Evolutionary conservation across 257 asterid species (phyloP), one percentile per base, ranked within the genome.

Genomic region (Lavandula angustifolia): DNA sequence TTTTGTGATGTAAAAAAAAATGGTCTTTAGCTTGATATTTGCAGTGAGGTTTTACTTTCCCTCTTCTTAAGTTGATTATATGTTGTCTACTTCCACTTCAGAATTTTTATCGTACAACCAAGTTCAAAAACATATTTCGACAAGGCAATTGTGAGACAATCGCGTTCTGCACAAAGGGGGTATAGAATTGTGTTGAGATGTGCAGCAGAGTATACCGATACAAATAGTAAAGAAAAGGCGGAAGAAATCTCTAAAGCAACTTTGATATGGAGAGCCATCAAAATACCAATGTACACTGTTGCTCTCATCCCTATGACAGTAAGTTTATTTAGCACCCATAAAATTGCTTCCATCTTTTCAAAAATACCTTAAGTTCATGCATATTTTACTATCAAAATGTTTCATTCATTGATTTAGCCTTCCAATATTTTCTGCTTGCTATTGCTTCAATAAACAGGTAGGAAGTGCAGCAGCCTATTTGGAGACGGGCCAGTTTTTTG

Each of bases 381-480:
- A 31, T 12, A 31, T 12, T 31, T 33, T 54, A 11, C 37, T 33
- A 22, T 7, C 44, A n/a, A 6, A 13, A 6, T 54, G 7, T 33
- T 54, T 12, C 3, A 54, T 54, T 54, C 22, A 35, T 13, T 13
- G 60, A 34, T 35, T 33, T 34, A 13, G 61, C 31, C 10, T 54
- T 42, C 34, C 7, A 29, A 4, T 32, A 5, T 53, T 43, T 68
- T 50, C 9, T 41, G 35, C 60, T 54, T 22, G n/a, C 5, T 66
- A 17, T 47, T 52, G 68, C 54, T 58, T 18, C 51, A 44, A 55
- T 47, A 18, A 67, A 59, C 83, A 92, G 98, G 96, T 89, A 49
- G 99, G 94, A 63, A 81, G 87, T 73, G 97, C 99, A 37, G 97
- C 91, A 54, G 97, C 97, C 54, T 92, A 87, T 82, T 77, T 81